A percentile compares a stretch with the other conserved stretches of the same genome.
phyloP scores from a whole-genome alignment of 2,329 filamentous ascomycete species.

The Graphiopsis chlorocephala region DNA sequence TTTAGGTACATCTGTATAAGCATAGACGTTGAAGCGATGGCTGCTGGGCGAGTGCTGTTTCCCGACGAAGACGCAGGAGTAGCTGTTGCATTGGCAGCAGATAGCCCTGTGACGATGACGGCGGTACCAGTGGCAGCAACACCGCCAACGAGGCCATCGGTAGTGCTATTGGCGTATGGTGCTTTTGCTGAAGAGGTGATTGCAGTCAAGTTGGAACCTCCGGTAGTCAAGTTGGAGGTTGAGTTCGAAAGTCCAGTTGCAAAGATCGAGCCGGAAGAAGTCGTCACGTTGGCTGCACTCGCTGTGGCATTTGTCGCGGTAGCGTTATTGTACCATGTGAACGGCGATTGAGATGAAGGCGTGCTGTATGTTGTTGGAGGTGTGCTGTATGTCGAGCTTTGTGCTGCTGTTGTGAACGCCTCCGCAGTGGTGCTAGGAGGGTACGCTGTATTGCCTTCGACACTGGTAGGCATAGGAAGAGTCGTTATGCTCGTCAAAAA shows the following conservation, averaged over 20 bases:
- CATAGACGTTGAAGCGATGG: background rate
- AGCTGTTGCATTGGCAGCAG: constrained; percentile 50
- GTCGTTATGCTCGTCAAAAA: constrained; percentile 10
- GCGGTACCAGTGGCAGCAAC: constrained; percentile 8
- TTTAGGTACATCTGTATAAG: background rate
- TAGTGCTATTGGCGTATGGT: constrained; percentile 9
- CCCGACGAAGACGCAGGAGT: constrained; percentile 93
- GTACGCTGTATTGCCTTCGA: constrained; percentile 13
- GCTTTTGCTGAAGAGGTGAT: background rate
- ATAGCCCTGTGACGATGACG: background rate
- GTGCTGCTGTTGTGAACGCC: background rate
- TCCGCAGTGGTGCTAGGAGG: constrained; percentile 4
- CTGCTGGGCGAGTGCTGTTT: constrained; percentile 67
- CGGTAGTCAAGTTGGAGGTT: background rate
- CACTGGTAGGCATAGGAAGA: constrained; percentile 10
- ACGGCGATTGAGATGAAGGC: background rate
- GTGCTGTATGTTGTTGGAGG: background rate
- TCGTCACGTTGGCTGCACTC: background rate
- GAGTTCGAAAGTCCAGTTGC: constrained; percentile 5
- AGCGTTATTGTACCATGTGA: background rate
- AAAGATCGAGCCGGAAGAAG: background rate
- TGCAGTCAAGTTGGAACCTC: background rate
- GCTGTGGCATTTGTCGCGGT: background rate
- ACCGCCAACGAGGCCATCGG: background rate
- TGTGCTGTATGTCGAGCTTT: background rate